phyloP scores from a whole-genome alignment of 2,329 filamentous ascomycete genomes.

The Penicillium sp. region DNA sequence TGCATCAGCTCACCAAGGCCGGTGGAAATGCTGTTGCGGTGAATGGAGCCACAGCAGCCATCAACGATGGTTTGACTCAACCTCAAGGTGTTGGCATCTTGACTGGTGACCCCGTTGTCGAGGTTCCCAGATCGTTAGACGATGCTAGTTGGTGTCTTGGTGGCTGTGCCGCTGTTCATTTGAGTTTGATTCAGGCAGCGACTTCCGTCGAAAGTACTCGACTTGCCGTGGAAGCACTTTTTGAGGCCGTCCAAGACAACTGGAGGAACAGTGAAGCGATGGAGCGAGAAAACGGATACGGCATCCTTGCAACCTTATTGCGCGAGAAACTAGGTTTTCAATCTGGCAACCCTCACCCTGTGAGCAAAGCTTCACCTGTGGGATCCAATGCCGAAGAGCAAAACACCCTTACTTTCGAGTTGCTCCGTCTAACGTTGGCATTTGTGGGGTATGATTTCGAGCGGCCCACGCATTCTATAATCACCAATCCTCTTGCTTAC shows the following conservation, averaged over 20 bases:
- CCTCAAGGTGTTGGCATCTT: slow-evolving; percentile 75
- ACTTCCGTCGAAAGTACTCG: slow-evolving; percentile 63
- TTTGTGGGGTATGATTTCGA: slow-evolving; percentile 84
- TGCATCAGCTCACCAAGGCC: slow-evolving; percentile 64
- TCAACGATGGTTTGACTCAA: slow-evolving; percentile 82
- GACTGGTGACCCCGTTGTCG: slow-evolving; percentile 74
- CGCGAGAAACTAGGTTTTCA: slow-evolving; percentile 63
- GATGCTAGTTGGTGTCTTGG: slow-evolving; percentile 88
- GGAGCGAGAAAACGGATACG: slow-evolving; percentile 92
- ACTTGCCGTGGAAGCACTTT: slow-evolving; percentile 73
- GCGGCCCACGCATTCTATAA: slow-evolving; percentile 79
- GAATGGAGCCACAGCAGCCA: slow-evolving; percentile 78
- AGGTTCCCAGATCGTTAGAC: slow-evolving; percentile 76
- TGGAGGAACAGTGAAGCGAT: slow-evolving; percentile 99
- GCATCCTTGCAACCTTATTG: slow-evolving; percentile 75
- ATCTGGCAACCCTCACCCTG: slow-evolving; percentile 23
- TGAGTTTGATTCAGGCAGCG: slow-evolving; percentile 78
- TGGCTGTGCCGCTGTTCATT: slow-evolving; percentile 77
- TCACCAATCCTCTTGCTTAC: slow-evolving; percentile 93
- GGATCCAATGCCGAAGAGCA: slow-evolving; percentile 42
- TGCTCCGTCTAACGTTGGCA: slow-evolving; percentile 69
- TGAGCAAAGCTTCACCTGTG: slow-evolving; percentile 42
- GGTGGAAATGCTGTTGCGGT: slow-evolving; percentile 74
- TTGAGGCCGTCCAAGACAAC: slow-evolving; percentile 78
- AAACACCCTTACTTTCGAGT: slow-evolving; percentile 50